Evolutionary conservation across 257 asterid genomes (phyloP).

Genomic region (Solanum etuberosum): DNA sequence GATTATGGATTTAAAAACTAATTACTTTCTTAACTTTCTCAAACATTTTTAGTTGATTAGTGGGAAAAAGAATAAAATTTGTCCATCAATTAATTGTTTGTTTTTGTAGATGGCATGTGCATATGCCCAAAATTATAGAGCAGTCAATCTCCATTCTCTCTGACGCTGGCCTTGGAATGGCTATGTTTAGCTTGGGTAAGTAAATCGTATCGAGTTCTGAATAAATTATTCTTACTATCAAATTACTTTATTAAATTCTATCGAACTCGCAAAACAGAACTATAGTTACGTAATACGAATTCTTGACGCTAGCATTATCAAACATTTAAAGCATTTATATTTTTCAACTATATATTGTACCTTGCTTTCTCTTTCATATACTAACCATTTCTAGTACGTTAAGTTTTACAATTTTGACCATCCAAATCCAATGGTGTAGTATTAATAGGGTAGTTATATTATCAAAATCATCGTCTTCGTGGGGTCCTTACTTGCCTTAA

Average conservation of each 20-base stretch:
- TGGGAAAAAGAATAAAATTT: neutral
- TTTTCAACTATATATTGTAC: neutral
- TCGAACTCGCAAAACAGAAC: fast-evolving
- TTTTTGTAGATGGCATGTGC: slow-evolving; percentile 71
- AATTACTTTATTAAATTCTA: too few species aligned
- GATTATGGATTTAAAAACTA: neutral
- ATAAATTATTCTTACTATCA: neutral
- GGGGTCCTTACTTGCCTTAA: slow-evolving; percentile 13
- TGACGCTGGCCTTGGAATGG: slow-evolving; percentile 98
- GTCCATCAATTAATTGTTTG: neutral
- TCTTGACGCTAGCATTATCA: neutral
- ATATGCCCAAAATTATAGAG: slow-evolving; percentile 64
- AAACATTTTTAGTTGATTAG: neutral
- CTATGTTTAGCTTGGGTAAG: slow-evolving; percentile 92
- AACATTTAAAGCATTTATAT: neutral
- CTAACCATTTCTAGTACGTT: neutral
- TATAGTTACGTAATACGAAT: neutral
- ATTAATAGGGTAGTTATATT: neutral
- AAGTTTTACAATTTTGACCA: slow-evolving; percentile 5
- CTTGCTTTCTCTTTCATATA: neutral
- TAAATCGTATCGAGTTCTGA: neutral
- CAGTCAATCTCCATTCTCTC: slow-evolving; percentile 71
- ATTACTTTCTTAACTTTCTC: neutral
- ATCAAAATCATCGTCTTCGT: slow-evolving; percentile 12
- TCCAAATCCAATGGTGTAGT: slow-evolving; percentile 19